Conservation (phyloP, 75 land plant species). For the Azolla pinnata region DNA sequence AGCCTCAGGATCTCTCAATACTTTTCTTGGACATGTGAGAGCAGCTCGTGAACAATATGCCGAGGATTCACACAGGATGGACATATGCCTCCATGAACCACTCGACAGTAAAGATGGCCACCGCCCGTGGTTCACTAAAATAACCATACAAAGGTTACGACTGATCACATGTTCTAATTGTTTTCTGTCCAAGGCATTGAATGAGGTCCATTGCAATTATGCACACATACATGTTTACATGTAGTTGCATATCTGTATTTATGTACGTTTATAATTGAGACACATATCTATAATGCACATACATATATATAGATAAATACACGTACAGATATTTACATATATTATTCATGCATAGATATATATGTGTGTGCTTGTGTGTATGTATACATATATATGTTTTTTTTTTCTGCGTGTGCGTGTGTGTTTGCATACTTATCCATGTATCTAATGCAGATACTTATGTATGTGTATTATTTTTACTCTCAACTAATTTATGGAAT, state of each 20-base stretch:
- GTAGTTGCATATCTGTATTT: too few relatives aligned
- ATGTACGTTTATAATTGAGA: too few relatives aligned
- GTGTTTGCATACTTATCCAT: too few relatives aligned
- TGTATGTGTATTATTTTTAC: conserved; percentile 1
- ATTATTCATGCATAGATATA: background rate
- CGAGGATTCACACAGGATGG: conserved; percentile 25
- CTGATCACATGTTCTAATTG: too few relatives aligned
- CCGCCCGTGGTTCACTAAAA: conserved; percentile 68
- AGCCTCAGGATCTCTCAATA: conserved; percentile 69
- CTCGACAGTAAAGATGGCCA: conserved; percentile 22
- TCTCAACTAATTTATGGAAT: background rate
- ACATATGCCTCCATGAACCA: conserved; percentile 53
- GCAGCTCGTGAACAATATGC: conserved; percentile 78
- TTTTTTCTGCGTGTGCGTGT: too few relatives aligned
- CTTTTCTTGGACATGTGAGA: conserved; percentile 57
- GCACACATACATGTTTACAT: too few relatives aligned
- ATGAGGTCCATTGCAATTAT: too few relatives aligned
- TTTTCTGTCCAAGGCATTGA: too few relatives aligned
- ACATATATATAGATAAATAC: background rate
- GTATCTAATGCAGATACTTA: too few relatives aligned
- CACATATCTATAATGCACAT: too few relatives aligned
- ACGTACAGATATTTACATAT: background rate
- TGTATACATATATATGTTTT: too few relatives aligned
- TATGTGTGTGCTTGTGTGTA: background rate
- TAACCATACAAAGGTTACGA: conserved; percentile 62